phyloP scores from a whole-genome alignment of 768 basidiomycete genomes.

The Pleurotus salmoneostramineus region DNA sequence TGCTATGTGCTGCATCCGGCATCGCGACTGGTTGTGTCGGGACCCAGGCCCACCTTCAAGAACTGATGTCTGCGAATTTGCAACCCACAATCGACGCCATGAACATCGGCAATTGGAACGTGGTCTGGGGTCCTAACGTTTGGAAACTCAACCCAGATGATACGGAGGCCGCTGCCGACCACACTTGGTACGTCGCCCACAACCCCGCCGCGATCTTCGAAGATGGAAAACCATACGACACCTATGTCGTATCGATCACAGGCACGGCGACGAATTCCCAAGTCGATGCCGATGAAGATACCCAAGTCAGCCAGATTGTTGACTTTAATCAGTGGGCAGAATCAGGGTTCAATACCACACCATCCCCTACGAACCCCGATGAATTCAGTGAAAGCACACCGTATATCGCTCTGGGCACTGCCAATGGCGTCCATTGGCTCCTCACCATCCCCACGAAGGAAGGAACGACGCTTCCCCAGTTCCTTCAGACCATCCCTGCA shows the following conservation, averaged over 20 bases:
- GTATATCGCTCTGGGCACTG: not conserved
- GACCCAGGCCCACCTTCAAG: not conserved
- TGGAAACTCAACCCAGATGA: not conserved
- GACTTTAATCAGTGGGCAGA: not conserved
- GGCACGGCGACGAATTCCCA: not conserved
- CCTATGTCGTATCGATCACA: slow-evolving; percentile 5
- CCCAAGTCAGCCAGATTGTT: not conserved
- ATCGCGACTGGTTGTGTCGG: not conserved
- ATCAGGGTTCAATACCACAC: not conserved
- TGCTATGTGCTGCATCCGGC: not conserved
- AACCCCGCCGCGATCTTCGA: not conserved
- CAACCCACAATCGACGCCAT: not conserved
- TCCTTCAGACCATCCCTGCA: not conserved
- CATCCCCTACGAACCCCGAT: not conserved
- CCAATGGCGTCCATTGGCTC: not conserved
- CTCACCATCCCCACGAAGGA: not conserved
- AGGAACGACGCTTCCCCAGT: not conserved
- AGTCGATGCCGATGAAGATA: not conserved
- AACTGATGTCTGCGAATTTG: not conserved
- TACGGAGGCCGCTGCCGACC: not conserved
- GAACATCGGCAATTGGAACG: not conserved
- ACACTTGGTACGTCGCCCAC: not conserved
- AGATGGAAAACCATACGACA: not conserved
- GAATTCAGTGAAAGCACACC: not conserved
- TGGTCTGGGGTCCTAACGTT: not conserved